phyloP scores from a whole-genome alignment of 257 asterid genomes.

The Cynanchum wilfordii region DNA sequence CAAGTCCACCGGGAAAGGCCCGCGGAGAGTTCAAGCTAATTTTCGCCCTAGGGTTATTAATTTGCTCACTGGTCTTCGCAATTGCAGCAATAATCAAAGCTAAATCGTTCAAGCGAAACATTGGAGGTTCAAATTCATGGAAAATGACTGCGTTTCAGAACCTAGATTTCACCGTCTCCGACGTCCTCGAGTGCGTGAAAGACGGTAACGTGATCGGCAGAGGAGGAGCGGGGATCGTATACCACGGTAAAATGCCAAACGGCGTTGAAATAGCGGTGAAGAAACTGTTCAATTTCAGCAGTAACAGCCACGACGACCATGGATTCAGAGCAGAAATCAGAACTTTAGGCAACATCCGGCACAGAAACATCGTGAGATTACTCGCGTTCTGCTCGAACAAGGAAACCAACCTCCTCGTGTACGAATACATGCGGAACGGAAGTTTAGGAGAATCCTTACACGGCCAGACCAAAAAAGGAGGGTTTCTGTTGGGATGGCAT shows the following conservation, averaged over 20 bases:
- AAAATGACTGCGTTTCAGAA: slow-evolving; percentile 84
- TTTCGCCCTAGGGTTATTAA: slow-evolving; percentile 64
- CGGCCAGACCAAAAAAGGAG: slow-evolving; percentile 57
- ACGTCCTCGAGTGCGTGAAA: slow-evolving; percentile 75
- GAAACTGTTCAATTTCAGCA: slow-evolving; percentile 54
- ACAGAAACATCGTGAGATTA: slow-evolving; percentile 70
- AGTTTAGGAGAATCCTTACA: slow-evolving; percentile 91
- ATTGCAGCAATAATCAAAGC: slow-evolving; percentile 69
- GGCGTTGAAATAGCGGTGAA: slow-evolving; percentile 88
- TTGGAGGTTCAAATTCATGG: slow-evolving; percentile 42
- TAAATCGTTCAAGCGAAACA: slow-evolving; percentile 59
- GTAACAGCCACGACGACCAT: slow-evolving; percentile 71
- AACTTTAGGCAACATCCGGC: slow-evolving; percentile 85
- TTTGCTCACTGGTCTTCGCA: slow-evolving; percentile 70
- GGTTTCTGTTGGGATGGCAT: slow-evolving; percentile 63
- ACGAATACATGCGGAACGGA: slow-evolving; percentile 91
- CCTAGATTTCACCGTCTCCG: slow-evolving; percentile 61
- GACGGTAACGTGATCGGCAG: slow-evolving; percentile 91
- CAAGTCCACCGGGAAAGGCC: slow-evolving; percentile 30
- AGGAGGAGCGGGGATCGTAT: slow-evolving; percentile 93
- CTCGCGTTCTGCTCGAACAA: slow-evolving; percentile 80
- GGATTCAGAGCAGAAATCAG: slow-evolving; percentile 83
- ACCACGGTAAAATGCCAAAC: slow-evolving; percentile 66
- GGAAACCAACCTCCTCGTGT: slow-evolving; percentile 81
- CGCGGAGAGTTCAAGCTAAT: slow-evolving; percentile 60